Percentiles rank a stretch among this genome's conserved stretches.
Conservation (phyloP, 129 eudicot species). For the Dittrichia graveolens region DNA sequence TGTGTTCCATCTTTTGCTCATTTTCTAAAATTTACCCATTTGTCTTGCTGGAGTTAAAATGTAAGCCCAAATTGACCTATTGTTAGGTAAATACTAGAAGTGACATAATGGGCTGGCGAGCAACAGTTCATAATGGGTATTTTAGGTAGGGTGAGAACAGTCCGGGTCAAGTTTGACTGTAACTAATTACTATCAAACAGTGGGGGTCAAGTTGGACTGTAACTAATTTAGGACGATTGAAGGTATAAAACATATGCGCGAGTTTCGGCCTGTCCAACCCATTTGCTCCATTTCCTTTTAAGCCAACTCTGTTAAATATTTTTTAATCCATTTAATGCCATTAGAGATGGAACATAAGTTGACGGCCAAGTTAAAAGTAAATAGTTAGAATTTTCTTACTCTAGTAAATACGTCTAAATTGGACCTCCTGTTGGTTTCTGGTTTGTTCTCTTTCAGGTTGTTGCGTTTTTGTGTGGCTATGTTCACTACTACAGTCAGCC, state of each 20-base stretch:
- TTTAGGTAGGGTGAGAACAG: background rate
- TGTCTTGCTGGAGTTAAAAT: background rate
- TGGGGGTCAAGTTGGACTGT: background rate
- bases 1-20: background rate
- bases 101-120: background rate
- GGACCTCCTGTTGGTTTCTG: background rate
- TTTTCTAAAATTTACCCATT: background rate
- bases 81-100: background rate
- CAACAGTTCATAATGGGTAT: background rate
- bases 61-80: background rate
- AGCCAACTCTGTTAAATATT: background rate
- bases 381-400: too few species aligned
- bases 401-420: background rate
- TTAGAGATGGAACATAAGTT: background rate
- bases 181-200: background rate
- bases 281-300: background rate
- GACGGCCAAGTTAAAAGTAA: background rate
- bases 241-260: background rate
- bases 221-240: background rate
- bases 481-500: constrained; percentile 57
- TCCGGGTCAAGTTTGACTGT: background rate
- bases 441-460: constrained; percentile 49
- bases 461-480: constrained; percentile 69
- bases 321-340: too few species aligned
- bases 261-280: background rate